Evolutionary conservation across 768 basidiomycete genomes (phyloP).

Genomic region (Steccherinum ochraceum): DNA sequence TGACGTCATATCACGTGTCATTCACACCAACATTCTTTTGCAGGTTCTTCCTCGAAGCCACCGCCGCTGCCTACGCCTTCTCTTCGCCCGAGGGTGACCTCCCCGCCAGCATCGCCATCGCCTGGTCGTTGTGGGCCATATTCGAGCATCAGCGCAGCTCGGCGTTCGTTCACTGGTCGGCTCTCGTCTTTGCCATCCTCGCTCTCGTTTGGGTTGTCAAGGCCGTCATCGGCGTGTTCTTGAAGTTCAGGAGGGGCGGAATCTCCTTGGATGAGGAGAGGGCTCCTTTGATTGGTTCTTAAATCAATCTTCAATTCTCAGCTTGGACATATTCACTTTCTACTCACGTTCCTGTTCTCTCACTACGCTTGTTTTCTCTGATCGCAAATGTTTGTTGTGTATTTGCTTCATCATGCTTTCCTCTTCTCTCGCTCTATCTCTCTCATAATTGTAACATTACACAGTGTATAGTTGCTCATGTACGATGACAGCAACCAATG

Average conservation of each 20-base stretch:
- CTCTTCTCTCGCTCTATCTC: no score
- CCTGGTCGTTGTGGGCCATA: slow-evolving; percentile 92
- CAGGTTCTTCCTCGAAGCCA: slow-evolving; percentile 89
- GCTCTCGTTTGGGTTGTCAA: slow-evolving; percentile 82
- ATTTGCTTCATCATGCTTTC: no score
- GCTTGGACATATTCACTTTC: neutral
- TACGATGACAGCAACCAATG: no score
- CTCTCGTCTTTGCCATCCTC: slow-evolving; percentile 80
- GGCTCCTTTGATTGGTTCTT: slow-evolving; percentile 61
- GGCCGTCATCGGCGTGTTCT: slow-evolving; percentile 52
- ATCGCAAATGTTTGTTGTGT: no score
- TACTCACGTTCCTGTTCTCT: neutral
- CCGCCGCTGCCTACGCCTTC: slow-evolving; percentile 92
- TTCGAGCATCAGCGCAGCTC: slow-evolving; percentile 65
- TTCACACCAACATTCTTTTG: neutral
- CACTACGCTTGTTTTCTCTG: no score
- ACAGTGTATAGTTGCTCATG: neutral
- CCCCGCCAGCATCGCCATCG: slow-evolving; percentile 85
- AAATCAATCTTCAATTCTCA: neutral
- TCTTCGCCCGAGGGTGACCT: slow-evolving; percentile 86
- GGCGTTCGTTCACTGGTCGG: slow-evolving; percentile 85
- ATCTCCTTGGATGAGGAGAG: slow-evolving; percentile 84
- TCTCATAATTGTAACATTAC: neutral
- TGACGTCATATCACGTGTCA: slow-evolving; percentile 5
- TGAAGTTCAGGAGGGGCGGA: slow-evolving; percentile 35